phyloP scores from a whole-genome alignment of 331 rosid species.

The Spiraea crenata region DNA sequence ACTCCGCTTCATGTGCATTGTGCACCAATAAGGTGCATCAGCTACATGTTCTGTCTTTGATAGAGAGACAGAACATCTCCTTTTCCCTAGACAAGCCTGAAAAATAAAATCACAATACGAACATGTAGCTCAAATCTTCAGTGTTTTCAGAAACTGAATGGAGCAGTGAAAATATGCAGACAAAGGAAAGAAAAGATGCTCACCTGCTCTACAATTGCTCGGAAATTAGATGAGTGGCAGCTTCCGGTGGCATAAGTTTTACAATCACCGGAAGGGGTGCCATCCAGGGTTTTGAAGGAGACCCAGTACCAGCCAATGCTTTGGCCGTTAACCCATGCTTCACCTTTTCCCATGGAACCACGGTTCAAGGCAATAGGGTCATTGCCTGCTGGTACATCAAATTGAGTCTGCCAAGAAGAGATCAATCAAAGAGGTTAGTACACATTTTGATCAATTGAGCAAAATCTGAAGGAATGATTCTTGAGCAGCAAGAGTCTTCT shows the following conservation, averaged over 20 bases:
- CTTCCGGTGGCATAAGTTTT: slow-evolving; percentile 29
- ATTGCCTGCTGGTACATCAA: slow-evolving; percentile 63
- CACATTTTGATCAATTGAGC: background rate
- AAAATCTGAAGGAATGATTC: too few relatives aligned
- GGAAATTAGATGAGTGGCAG: slow-evolving; percentile 40
- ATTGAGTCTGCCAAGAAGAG: slow-evolving; percentile 46
- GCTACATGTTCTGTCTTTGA: slow-evolving; percentile 31
- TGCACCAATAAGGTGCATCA: slow-evolving; percentile 49
- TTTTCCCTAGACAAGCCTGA: too few relatives aligned
- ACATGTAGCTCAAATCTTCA: background rate
- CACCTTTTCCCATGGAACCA: slow-evolving; percentile 86
- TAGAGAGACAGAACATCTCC: slow-evolving; percentile 33
- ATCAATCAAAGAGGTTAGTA: slow-evolving; percentile 8
- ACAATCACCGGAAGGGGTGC: slow-evolving; percentile 45
- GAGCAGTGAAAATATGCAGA: background rate
- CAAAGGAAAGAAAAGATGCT: background rate
- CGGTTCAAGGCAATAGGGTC: slow-evolving; percentile 73
- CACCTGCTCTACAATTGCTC: slow-evolving; percentile 34
- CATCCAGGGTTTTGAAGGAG: slow-evolving; percentile 55
- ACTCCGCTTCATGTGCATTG: slow-evolving; percentile 32
- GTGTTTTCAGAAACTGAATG: background rate
- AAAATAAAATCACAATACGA: too few relatives aligned
- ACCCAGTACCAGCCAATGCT: slow-evolving; percentile 85
- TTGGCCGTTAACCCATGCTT: slow-evolving; percentile 71
- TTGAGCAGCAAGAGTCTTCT: background rate